Base-by-base conservation (phyloP, 169 alveolate genomes). In the Eimeria brunetti region DNA sequence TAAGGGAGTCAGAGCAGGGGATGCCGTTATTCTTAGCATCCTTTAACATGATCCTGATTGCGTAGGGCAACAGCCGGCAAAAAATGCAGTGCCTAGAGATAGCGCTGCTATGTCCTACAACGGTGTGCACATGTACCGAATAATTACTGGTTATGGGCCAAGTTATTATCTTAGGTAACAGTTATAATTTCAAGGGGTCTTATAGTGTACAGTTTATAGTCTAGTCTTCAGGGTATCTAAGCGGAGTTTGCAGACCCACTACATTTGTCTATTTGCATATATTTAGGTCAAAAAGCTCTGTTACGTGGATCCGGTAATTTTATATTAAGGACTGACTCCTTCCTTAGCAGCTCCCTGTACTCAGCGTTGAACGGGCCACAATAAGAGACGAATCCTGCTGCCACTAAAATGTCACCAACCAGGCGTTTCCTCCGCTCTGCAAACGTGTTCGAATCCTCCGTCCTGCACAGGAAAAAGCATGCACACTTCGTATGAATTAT, bases 311-410 rank as follows among this genome's bases (percentile, higher is more conserved):
- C 20, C 33, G 18, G 53, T 73, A 20, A 73, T 38, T 73, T 38
- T 38, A 0, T 73, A 36, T 38, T 9, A 14, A 1, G 53, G 67
- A 86, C 95, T 58, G 96, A 97, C 94, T 98, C 99, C 56, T 97
- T 97, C 84, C 98, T 96, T 18, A 99, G 97, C 96, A 96, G 97
- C 86, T 98, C 97, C 88, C 99, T 97, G 97, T 97, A 99, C 90
- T 99, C 99, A 58, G 99, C 97, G 97, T 99, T 99, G 97, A 99
- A 99, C 94, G 99, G 99, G 56, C 99, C 99, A 94, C 99, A 98
- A 96, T 98, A 99, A 46, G 99, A 97, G 60, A 98, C 98, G 97
- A 99, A 98, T 46, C 99, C 99, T 46, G 99, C 97, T 30, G 99
- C 98, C 51, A 98, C 97, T 64, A 99, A 98, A 53, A 98, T 98